These are phyloP conservation scores for Kalmusia sp. DNA, from an alignment of 2,329 filamentous ascomycete genomes.

Conservation along the genomic window DNA sequence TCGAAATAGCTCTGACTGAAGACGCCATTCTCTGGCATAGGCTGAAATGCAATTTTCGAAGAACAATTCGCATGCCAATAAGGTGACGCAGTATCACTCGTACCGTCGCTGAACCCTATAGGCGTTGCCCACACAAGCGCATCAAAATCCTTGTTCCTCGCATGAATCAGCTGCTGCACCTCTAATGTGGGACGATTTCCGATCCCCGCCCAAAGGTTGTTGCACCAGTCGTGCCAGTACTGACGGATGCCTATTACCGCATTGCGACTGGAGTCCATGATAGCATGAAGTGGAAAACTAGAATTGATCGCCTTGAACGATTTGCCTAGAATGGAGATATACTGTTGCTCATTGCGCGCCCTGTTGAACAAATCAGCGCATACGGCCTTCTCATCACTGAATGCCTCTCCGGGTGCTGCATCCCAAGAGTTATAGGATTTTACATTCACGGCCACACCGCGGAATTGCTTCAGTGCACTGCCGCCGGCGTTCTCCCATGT, in stretches of 20 bases:
- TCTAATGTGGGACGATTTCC: conserved; percentile 50
- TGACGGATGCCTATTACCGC: conserved; percentile 52
- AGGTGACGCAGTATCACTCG: conserved; percentile 42
- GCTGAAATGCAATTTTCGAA: conserved; percentile 58
- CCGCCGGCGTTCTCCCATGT: conserved; percentile 52
- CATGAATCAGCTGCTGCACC: conserved; percentile 49
- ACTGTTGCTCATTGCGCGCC: conserved; percentile 56
- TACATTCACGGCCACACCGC: conserved; percentile 60
- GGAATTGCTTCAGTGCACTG: conserved; percentile 49
- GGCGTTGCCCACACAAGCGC: conserved; percentile 68
- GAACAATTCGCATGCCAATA: conserved; percentile 62
- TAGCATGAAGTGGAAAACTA: conserved; percentile 58
- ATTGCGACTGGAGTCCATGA: conserved; percentile 61
- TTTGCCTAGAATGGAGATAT: conserved; percentile 55
- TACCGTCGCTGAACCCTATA: conserved; percentile 61
- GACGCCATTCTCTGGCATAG: conserved; percentile 69
- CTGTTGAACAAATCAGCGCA: conserved; percentile 21
- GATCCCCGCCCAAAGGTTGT: conserved; percentile 66
- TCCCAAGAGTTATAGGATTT: conserved; percentile 61
- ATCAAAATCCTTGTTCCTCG: conserved; percentile 62
- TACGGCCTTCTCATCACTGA: conserved; percentile 7
- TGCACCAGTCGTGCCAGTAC: conserved; percentile 70
- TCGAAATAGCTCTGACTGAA: conserved; percentile 62
- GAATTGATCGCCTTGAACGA: conserved; percentile 45
- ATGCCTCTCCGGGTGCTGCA: conserved; percentile 37